phyloP scores from a whole-genome alignment of 495 filamentous ascomycete species.

The Penicillium paradoxum region DNA sequence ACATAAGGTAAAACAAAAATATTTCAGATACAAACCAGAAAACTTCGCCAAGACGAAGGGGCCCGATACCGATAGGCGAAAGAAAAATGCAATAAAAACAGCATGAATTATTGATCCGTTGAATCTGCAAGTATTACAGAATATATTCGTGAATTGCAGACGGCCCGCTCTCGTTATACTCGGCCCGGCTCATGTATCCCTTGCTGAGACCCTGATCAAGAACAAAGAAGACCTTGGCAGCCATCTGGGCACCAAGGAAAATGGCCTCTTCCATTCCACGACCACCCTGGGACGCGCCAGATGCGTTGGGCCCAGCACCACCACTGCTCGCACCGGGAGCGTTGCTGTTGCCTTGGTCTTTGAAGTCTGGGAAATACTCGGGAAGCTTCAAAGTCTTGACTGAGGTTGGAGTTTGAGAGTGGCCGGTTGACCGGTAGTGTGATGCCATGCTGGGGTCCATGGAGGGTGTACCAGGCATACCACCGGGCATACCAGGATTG shows the following conservation, averaged over 20 bases:
- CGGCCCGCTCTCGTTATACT: constrained; percentile 77
- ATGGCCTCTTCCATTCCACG: constrained; percentile 61
- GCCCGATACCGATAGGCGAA: background rate
- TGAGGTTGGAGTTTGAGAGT: constrained; percentile 82
- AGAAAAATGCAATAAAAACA: constrained; percentile 8
- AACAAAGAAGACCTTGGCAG: constrained; percentile 68
- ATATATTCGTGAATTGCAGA: constrained; percentile 58
- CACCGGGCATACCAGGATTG: constrained; percentile 40
- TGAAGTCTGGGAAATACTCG: constrained; percentile 92
- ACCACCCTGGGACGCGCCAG: constrained; percentile 24
- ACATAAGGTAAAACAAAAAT: constrained; percentile 13
- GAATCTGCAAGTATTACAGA: constrained; percentile 20
- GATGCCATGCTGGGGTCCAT: constrained; percentile 30
- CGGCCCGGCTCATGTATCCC: constrained; percentile 65
- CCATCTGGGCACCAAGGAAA: constrained; percentile 77
- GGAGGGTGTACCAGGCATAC: constrained; percentile 33
- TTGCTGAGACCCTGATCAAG: constrained; percentile 65
- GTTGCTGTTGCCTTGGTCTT: constrained; percentile 59
- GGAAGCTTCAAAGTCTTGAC: constrained; percentile 76
- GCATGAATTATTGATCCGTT: background rate
- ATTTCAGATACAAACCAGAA: constrained; percentile 5
- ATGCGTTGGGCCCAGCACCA: constrained; percentile 4
- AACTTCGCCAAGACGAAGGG: constrained; percentile 3
- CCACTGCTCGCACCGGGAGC: constrained; percentile 32
- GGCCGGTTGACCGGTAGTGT: constrained; percentile 61